Evolutionary conservation across 192 early-diverging fungal species (phyloP), one percentile per base, ranked within the genome.

Genomic region (Mortierella alpina): DNA sequence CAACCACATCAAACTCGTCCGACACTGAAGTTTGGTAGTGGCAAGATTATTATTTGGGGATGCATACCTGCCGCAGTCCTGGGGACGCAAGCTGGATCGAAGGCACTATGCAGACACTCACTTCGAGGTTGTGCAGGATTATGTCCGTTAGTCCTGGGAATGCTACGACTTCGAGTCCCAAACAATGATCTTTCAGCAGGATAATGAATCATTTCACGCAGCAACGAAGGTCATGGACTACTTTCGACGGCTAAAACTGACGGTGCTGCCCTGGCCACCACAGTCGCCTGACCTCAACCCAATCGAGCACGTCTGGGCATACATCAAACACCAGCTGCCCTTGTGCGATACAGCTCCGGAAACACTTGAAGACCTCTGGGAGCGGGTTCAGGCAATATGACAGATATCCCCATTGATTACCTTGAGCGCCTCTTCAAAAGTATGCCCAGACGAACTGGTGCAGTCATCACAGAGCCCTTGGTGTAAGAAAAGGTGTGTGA

Each of bases 231-330:
- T 63, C 46, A 48, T 54, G 20, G 44, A 41, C 7, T 67, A 56
- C 31, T n/a, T 60, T 71, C n/a, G 55, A 41, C 47, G 47, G 59
- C 8, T 52, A 63, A 5, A 65, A 70, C 11, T 70, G 14, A 51
- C 47, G 20, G 31, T 60, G 18, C 48, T 78, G 15, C 48, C 63
- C 8, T 78, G 75, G 75, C 63, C 63, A 45, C 54, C 55, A 11
- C 61, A 70, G n/a, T 70, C 61, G 13, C 62, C 62, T 6, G 67
- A 69, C 54, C 55, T 71, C 49, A 70, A 78, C 56, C 53, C 42
- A 13, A 70, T 71, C 50, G 63, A 78, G 11, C 62, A 78, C 48
- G 17, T 66, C 11, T 70, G 75, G 57, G 57, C 56, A 12, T 42
- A 41, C 18, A 11, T 68, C 15, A 49, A 59, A 40, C 14, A 14